Evolutionary conservation across 768 basidiomycete species (phyloP).

Genomic region (Tylopilus balloui): DNA sequence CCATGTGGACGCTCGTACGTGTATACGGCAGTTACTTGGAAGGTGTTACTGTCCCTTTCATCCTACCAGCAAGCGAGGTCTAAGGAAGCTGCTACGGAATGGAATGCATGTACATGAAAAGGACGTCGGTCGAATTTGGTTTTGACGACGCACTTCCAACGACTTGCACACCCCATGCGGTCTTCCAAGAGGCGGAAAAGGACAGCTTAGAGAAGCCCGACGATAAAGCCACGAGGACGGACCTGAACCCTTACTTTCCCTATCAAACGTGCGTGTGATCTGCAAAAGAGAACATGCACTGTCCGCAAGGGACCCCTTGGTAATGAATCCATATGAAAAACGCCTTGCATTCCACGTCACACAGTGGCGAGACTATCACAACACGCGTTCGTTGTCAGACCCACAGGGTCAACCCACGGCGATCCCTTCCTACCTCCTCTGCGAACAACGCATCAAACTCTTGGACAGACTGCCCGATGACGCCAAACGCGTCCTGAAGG

Average conservation of each 20-base stretch:
- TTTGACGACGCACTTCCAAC: background rate
- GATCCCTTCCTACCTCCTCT: slow-evolving; percentile 12
- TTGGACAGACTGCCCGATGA: slow-evolving; percentile 76
- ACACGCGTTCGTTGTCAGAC: slow-evolving; percentile 11
- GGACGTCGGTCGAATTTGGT: background rate
- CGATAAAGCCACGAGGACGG: slow-evolving; percentile 10
- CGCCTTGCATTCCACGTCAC: slow-evolving; percentile 4
- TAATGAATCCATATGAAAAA: too few species aligned
- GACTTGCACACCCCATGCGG: background rate
- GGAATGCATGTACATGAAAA: too few species aligned
- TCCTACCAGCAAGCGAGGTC: background rate
- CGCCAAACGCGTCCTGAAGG: slow-evolving; percentile 88
- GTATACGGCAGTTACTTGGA: too few species aligned
- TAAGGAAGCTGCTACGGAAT: background rate
- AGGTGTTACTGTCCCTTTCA: too few species aligned
- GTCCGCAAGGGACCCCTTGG: slow-evolving; percentile 12
- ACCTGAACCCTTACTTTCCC: background rate
- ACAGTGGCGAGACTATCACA: background rate
- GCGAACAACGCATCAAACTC: slow-evolving; percentile 80
- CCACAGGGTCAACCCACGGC: slow-evolving; percentile 9
- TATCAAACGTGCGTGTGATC: slow-evolving; percentile 8
- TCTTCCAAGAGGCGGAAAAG: background rate
- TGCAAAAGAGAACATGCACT: slow-evolving; percentile 5
- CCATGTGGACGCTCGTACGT: too few species aligned
- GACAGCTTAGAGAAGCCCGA: background rate